These are phyloP conservation scores for Dryadomyces sulphureus DNA, from an alignment of 2,329 filamentous ascomycete genomes.

Conservation along the genomic window DNA sequence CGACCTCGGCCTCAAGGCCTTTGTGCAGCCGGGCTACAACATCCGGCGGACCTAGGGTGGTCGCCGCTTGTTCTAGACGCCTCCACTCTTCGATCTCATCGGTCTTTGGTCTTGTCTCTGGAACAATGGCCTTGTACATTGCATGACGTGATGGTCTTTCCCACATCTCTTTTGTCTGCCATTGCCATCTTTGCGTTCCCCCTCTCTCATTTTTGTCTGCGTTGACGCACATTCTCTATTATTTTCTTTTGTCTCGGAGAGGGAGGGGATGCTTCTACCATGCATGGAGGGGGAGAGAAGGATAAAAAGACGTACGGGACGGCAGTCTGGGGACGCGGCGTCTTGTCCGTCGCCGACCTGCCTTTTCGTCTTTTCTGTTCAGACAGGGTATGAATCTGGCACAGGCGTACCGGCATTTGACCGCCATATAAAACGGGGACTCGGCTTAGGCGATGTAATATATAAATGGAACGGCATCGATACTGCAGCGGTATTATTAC, in stretches of 20 bases:
- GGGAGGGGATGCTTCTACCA: background rate
- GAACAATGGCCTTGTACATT: background rate
- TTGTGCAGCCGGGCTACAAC: constrained; percentile 37
- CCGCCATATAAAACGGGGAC: background rate
- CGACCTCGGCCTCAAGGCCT: constrained; percentile 49
- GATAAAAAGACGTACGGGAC: background rate
- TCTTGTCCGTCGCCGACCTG: background rate
- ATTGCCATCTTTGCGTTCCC: background rate
- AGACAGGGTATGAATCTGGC: background rate
- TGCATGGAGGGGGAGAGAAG: background rate
- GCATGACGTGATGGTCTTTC: background rate
- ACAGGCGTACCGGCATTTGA: background rate
- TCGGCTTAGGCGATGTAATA: background rate
- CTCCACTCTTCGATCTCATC: too few species aligned
- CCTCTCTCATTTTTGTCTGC: background rate
- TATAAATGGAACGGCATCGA: background rate
- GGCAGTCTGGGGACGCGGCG: background rate
- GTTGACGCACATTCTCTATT: background rate
- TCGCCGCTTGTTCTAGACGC: background rate
- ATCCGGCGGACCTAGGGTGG: constrained; percentile 12
- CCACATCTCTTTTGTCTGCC: background rate
- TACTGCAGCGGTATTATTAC: too few species aligned
- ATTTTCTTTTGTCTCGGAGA: background rate
- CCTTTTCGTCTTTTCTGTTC: background rate
- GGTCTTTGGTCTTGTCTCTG: background rate